Evolutionary conservation across 1,139 yeast species (phyloP).

Genomic region (Starmera stellimalicola): DNA sequence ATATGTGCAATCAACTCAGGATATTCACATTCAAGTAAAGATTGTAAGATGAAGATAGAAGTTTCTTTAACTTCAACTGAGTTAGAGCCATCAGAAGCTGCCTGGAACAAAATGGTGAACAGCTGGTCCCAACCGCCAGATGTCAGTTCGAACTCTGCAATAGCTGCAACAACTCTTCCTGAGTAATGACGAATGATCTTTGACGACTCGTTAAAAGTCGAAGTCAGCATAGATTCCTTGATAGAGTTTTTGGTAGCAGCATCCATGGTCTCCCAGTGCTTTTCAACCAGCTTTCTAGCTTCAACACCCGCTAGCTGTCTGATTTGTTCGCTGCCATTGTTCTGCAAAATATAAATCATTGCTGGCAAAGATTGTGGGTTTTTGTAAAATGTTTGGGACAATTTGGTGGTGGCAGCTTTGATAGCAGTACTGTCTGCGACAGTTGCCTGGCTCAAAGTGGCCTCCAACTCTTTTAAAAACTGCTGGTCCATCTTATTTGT

Average conservation of each 20-base stretch:
- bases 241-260: slow-evolving; percentile 47
- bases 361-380: slow-evolving; percentile 72
- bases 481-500: slow-evolving; percentile 64
- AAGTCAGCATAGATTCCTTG: slow-evolving; percentile 56
- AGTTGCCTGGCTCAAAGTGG: slow-evolving; percentile 65
- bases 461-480: slow-evolving; percentile 62
- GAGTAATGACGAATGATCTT: slow-evolving; percentile 79
- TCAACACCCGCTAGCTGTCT: slow-evolving; percentile 91
- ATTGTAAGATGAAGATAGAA: slow-evolving; percentile 69
- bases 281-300: slow-evolving; percentile 71
- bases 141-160: slow-evolving; percentile 68
- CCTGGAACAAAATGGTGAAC: slow-evolving; percentile 59
- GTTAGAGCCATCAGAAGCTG: slow-evolving; percentile 45
- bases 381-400: slow-evolving; percentile 67
- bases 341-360: slow-evolving; percentile 70
- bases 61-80: slow-evolving; percentile 67
- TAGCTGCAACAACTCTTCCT: slow-evolving; percentile 82
- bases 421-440: slow-evolving; percentile 71
- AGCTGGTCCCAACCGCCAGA: slow-evolving; percentile 68
- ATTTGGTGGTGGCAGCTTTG: slow-evolving; percentile 71
- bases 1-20: slow-evolving; percentile 55
- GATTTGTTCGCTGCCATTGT: slow-evolving; percentile 49
- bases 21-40: slow-evolving; percentile 69
- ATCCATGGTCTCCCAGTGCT: slow-evolving; percentile 62
- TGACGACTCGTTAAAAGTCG: slow-evolving; percentile 56